Base-by-base conservation (phyloP, 345 rosid species). In the Lepidium aucheri region DNA sequence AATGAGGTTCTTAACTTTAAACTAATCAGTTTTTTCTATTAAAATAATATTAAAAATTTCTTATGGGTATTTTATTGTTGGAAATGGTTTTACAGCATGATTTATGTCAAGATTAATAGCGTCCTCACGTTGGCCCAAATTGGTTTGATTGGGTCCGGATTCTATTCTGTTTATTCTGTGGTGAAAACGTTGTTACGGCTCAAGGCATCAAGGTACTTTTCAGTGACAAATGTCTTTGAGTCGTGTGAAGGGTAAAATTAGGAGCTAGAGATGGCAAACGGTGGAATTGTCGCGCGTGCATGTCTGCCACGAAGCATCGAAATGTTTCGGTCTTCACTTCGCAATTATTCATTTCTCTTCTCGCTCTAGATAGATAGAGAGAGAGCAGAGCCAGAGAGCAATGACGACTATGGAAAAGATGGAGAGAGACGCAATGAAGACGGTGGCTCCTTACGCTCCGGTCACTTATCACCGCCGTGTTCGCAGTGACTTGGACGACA, bases 371-470 rank as follows among this genome's bases (percentile, higher is more conserved):
- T 18, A 38, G 52, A 50, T 46, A n/a, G n/a, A n/a, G n/a, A n/a
- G n/a, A n/a, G n/a, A n/a, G n/a, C n/a, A n/a, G n/a, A n/a, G n/a
- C n/a, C 36, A 22, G 50, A 16, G 9, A 39, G 8, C 14, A 34
- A 64, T 26, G 51, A 53, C 61, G 63, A 65, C 71, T 5, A 64
- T 47, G 43, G 78, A 60, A 36, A 53, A 38, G 62, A 63, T 64
- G 40, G 76, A 74, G 41, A 75, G 69, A 17, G 85, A 82, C 49
- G 75, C 93, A 22, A 42, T 85, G 80, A 81, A 83, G 8, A 83
- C 83, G 6, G 83, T 80, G 65, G 95, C 97, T 41, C 86, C 84
- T 3, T 76, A 40, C 50, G 95, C 91, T 6, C 87, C 97, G 9
- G 79, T 86, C 12, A 89, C 98, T 53, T 79, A 22, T 44, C 82